Conservation (phyloP, 2,329 filamentous ascomycete species). For the Pezicula rhizophila region DNA sequence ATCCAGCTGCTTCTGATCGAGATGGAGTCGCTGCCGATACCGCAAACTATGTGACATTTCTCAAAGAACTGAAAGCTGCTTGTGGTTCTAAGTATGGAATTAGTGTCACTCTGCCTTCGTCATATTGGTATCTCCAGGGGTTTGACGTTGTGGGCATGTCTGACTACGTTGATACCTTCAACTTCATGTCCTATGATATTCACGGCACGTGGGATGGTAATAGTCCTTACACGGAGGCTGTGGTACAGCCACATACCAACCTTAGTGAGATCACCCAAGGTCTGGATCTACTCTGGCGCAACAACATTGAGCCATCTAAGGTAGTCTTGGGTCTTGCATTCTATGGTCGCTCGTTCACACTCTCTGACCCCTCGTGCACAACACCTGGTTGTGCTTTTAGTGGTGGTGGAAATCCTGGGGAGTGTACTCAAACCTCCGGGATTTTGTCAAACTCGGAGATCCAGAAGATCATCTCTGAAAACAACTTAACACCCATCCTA, state of each 20-base stretch:
- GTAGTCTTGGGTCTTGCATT: slow-evolving; percentile 39
- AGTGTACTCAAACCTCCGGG: slow-evolving; percentile 19
- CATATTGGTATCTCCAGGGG: slow-evolving; percentile 25
- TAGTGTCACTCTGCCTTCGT: slow-evolving; percentile 26
- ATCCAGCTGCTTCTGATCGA: slow-evolving; percentile 21
- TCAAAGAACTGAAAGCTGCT: slow-evolving; percentile 12
- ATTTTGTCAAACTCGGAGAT: slow-evolving; percentile 11
- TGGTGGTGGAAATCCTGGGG: slow-evolving; percentile 12
- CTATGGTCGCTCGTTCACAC: slow-evolving; percentile 31
- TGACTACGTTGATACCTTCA: slow-evolving; percentile 20
- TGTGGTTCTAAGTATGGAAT: slow-evolving; percentile 31
- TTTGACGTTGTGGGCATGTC: slow-evolving; percentile 20
- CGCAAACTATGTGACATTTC: slow-evolving; percentile 24
- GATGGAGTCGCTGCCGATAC: slow-evolving; percentile 31
- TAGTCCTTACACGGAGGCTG: slow-evolving; percentile 27
- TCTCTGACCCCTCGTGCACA: slow-evolving; percentile 13
- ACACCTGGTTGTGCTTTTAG: slow-evolving; percentile 15
- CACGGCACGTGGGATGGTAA: slow-evolving; percentile 33
- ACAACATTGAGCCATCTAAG: slow-evolving; percentile 33
- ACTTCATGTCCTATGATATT: slow-evolving; percentile 23
- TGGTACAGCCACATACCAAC: slow-evolving; percentile 36
- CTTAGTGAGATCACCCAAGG: slow-evolving; percentile 37
- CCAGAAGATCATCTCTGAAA: slow-evolving; percentile 4
- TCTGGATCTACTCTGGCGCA: slow-evolving; percentile 39
- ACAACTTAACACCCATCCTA: slow-evolving; percentile 15